phyloP scores from a whole-genome alignment of 306 rosid genomes.

The Luffa acutangula region DNA sequence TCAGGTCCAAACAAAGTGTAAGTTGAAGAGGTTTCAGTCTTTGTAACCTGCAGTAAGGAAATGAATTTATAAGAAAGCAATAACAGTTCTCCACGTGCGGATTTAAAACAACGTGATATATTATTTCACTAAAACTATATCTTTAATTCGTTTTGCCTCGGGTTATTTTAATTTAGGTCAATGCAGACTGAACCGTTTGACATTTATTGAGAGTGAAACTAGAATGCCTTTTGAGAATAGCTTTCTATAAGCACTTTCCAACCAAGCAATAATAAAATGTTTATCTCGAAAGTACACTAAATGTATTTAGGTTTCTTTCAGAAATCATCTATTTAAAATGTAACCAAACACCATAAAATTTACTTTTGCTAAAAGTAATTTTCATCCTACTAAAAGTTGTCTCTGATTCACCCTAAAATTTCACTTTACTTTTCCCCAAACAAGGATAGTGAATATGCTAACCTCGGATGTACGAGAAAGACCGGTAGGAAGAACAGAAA shows the following conservation, averaged over 20 bases:
- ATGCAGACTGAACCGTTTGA: background rate
- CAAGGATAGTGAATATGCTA: constrained; percentile 21
- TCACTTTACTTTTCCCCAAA: background rate
- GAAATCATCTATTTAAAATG: background rate
- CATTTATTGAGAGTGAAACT: background rate
- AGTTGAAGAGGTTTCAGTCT: constrained; percentile 66
- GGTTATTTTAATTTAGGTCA: background rate
- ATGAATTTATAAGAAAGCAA: constrained; percentile 5
- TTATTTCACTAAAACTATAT: background rate
- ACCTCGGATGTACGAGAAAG: constrained; percentile 71
- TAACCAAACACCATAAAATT: background rate
- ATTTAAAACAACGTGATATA: background rate
- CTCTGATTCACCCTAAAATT: background rate
- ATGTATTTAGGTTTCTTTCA: background rate
- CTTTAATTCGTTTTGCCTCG: background rate
- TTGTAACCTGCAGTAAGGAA: constrained; percentile 61
- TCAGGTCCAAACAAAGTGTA: constrained; percentile 50
- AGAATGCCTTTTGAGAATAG: background rate
- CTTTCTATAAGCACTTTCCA: background rate
- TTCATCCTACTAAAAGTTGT: background rate
- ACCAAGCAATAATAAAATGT: background rate
- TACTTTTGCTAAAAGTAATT: background rate
- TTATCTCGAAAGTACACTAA: background rate
- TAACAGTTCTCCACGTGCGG: background rate
- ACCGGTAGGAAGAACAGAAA: constrained; percentile 64